phyloP scores from a whole-genome alignment of 768 basidiomycete genomes.

The Lactifluus pinguis region DNA sequence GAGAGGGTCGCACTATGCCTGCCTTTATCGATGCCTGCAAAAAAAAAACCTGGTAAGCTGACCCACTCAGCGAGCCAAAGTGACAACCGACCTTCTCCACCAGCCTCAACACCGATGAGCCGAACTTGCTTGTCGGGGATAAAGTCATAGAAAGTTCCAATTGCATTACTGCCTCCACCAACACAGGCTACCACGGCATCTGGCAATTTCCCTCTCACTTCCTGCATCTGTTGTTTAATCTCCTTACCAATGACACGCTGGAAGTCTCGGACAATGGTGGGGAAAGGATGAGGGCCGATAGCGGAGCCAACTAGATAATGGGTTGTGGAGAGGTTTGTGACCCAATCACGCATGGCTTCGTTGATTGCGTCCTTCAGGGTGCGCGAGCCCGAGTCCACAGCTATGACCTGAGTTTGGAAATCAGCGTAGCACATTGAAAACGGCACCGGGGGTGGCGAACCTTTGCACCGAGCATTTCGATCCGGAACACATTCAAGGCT shows the following conservation, averaged over 20 bases:
- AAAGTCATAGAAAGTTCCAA: slow-evolving; percentile 96
- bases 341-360: slow-evolving; percentile 98
- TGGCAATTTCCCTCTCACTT: slow-evolving; percentile 72
- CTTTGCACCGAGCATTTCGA: slow-evolving; percentile 94
- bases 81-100: slow-evolving; percentile 70
- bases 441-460: slow-evolving; percentile 26
- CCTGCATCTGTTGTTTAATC: slow-evolving; percentile 80
- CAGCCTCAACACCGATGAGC: slow-evolving; percentile 92
- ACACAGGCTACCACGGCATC: slow-evolving; percentile 95
- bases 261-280: slow-evolving; percentile 97
- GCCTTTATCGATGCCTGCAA: slow-evolving; percentile 67
- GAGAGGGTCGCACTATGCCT: slow-evolving; percentile 90
- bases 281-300: slow-evolving; percentile 98
- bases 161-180: slow-evolving; percentile 95
- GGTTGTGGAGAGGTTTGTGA: slow-evolving; percentile 86
- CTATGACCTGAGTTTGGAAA: slow-evolving; percentile 56
- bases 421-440: not conserved
- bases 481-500: slow-evolving; percentile 95
- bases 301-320: slow-evolving; percentile 97
- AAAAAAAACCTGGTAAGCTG: not conserved
- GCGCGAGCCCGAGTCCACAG: slow-evolving; percentile 87
- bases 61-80: not conserved
- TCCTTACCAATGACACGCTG: slow-evolving; percentile 92
- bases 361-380: slow-evolving; percentile 98
- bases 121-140: slow-evolving; percentile 80